Evolutionary conservation across 2,329 filamentous ascomycete species (phyloP), one percentile per base, ranked within the genome.

Genomic region (Penicillium sp.): DNA sequence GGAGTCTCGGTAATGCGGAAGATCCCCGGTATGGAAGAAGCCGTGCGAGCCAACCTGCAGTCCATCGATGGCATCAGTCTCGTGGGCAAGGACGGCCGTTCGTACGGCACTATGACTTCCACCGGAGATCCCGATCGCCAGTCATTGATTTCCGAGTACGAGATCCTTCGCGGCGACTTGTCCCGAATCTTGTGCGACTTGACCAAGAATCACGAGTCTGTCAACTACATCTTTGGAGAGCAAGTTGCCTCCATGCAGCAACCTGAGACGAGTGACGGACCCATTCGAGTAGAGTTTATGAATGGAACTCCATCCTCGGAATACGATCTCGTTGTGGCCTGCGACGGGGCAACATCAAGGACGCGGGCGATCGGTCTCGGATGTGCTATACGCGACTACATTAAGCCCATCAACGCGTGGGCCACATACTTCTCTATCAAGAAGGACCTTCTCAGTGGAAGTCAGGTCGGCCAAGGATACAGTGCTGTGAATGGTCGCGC

Each of bases 291-390:
- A 33, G 73, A 79, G 33, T 81, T 82, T 61, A 64, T 71, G 14
- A 80, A 79, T 45, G 72, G 76, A 28, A 63, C 68, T 3, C 73
- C 73, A 7, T 63, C 73, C 5, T 53, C 74, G 4, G 66, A 76
- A n/a, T 83, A 74, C 62, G 81, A 83, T 58, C 76, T 84, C 3
- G 77, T 84, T 16, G 78, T 84, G 13, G 81, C 79, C 25, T 80
- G 78, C 57, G 82, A 84, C 60, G 82, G 82, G 1, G 70, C 79
- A 11, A 79, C 75, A 1, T 84, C 82, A 3, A 71, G 77, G 43
- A 83, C 80, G 28, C 75, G 82, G 48, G 78, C 80, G 2, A 73
- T 83, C 8, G 80, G 77, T 14, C 70, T 83, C 10, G 73, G 70
- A 8, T 78, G 77, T 55, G 73, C 72, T 40, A 71, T 77, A 1